phyloP scores from a whole-genome alignment of 441 rosid species.

The Theobroma grandiflorum region DNA sequence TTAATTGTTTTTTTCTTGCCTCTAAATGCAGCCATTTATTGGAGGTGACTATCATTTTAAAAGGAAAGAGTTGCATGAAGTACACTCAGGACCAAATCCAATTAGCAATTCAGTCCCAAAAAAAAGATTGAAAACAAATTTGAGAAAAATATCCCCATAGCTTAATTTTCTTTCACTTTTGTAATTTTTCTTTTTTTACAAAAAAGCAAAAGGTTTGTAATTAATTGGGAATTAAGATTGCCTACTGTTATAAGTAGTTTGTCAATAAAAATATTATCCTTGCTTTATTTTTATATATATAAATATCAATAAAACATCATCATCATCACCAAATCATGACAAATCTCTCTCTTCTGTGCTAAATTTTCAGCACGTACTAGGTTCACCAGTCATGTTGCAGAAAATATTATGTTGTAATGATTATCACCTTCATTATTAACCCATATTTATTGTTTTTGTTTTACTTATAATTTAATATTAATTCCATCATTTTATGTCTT shows the following conservation, averaged over 20 bases:
- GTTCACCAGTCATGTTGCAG: not conserved
- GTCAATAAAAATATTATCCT: not conserved
- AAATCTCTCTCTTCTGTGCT: not conserved
- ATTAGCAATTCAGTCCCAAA: slow-evolving; percentile 36
- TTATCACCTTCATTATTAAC: not conserved
- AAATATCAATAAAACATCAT: not conserved
- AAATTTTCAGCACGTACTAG: not conserved
- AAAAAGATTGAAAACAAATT: slow-evolving; percentile 20
- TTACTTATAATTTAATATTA: not conserved
- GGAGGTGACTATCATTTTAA: slow-evolving; percentile 6
- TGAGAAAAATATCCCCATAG: slow-evolving; percentile 19
- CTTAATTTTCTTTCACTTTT: not conserved
- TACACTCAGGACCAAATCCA: slow-evolving; percentile 44
- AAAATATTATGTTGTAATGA: not conserved
- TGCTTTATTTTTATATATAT: not conserved
- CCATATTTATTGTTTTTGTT: not conserved
- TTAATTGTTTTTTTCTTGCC: not conserved
- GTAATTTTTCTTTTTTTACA: not conserved
- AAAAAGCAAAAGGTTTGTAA: not conserved
- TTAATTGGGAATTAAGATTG: not conserved
- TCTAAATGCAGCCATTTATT: slow-evolving; percentile 14
- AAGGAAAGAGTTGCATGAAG: slow-evolving; percentile 44
- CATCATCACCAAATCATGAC: not conserved
- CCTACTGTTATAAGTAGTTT: not conserved
- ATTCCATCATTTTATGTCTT: not conserved